Conservation (phyloP, 495 filamentous ascomycete genomes). For the Penicillium coffeae region DNA sequence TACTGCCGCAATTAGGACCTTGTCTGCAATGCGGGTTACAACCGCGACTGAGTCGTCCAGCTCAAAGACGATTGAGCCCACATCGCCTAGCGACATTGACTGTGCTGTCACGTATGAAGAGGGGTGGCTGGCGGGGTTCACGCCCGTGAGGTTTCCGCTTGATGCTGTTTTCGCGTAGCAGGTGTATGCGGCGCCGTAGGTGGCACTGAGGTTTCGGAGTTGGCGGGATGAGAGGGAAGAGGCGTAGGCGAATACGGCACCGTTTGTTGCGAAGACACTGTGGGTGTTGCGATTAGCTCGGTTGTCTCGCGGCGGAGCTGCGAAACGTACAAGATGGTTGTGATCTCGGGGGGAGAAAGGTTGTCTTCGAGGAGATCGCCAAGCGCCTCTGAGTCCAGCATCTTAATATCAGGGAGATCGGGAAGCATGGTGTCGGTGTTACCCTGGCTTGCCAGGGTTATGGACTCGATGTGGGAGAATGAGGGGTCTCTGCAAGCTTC, state of each 20-base stretch:
- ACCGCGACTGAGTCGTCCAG: slow-evolving; percentile 44
- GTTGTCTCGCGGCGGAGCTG: not conserved
- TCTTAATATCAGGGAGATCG: slow-evolving; percentile 46
- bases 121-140: slow-evolving; percentile 45
- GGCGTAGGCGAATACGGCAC: slow-evolving; percentile 45
- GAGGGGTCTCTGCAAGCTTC: not conserved
- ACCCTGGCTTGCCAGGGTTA: not conserved
- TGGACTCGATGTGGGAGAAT: slow-evolving; percentile 2
- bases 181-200: slow-evolving; percentile 47
- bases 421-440: slow-evolving; percentile 42
- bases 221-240: slow-evolving; percentile 41
- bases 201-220: slow-evolving; percentile 44
- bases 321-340: slow-evolving; percentile 38
- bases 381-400: slow-evolving; percentile 46
- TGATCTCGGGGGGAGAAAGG: slow-evolving; percentile 46
- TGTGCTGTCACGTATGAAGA: slow-evolving; percentile 47
- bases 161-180: slow-evolving; percentile 46
- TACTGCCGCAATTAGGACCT: slow-evolving; percentile 43
- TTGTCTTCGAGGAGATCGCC: slow-evolving; percentile 46
- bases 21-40: slow-evolving; percentile 45
- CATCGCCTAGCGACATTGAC: slow-evolving; percentile 47
- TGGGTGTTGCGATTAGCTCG: not conserved
- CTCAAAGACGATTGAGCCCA: slow-evolving; percentile 48
- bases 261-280: slow-evolving; percentile 44
- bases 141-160: slow-evolving; percentile 44